These are phyloP conservation scores for Claviceps citrina DNA, from an alignment of 2,329 filamentous ascomycete genomes.

Conservation along the genomic window DNA sequence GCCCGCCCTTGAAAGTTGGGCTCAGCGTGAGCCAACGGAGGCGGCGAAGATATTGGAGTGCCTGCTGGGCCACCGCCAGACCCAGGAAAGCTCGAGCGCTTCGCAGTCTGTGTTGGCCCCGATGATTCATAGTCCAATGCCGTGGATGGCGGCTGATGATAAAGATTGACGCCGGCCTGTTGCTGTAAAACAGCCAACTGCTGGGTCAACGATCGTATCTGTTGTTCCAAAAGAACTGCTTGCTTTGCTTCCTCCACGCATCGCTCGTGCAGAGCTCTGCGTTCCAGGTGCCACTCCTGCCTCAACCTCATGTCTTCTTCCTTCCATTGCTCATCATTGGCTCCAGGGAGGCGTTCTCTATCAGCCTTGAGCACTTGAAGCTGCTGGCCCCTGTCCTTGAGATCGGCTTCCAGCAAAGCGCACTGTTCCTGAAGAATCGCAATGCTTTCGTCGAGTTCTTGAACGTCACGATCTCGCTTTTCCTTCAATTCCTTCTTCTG, in stretches of 20 bases:
- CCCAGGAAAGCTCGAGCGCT: constrained; percentile 24
- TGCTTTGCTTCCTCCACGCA: constrained; percentile 33
- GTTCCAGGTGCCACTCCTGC: constrained; percentile 38
- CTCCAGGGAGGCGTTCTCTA: constrained; percentile 45
- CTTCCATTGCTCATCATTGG: constrained; percentile 42
- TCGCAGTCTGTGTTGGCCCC: constrained; percentile 24
- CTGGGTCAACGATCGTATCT: constrained; percentile 30
- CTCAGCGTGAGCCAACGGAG: constrained; percentile 13
- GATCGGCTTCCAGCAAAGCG: constrained; percentile 51
- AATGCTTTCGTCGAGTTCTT: constrained; percentile 39
- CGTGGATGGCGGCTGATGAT: constrained; percentile 28
- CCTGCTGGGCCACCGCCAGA: constrained; percentile 1
- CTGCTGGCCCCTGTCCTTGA: constrained; percentile 50
- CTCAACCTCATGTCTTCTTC: constrained; percentile 36
- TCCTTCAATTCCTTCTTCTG: constrained; percentile 37
- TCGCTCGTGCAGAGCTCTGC: constrained; percentile 36
- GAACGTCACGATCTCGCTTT: constrained; percentile 35
- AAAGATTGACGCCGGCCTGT: constrained; percentile 28
- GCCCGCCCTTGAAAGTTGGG: constrained; percentile 33
- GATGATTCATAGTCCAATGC: constrained; percentile 32
- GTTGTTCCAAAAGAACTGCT: constrained; percentile 28
- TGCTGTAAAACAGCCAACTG: constrained; percentile 29
- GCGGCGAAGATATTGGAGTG: constrained; percentile 4
- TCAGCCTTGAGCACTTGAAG: constrained; percentile 62
- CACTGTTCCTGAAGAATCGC: constrained; percentile 48